Conservation (phyloP, 2,329 filamentous ascomycete genomes). For the Stylonectria norvegica region DNA sequence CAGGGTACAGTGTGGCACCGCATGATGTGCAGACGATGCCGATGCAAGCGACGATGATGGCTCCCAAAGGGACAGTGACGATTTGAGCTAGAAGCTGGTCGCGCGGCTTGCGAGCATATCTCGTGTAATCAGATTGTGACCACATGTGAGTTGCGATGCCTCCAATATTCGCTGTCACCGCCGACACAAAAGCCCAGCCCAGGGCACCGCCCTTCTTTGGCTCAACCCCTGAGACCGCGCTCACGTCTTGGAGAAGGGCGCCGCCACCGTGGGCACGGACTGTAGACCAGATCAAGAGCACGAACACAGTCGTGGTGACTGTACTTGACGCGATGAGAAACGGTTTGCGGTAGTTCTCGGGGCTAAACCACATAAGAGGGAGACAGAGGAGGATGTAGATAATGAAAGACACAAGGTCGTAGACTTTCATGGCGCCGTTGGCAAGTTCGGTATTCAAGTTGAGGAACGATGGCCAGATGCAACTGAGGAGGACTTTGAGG, state of each 20-base stretch:
- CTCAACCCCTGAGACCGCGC: slow-evolving; percentile 10
- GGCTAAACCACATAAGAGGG: slow-evolving; percentile 25
- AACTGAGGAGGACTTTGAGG: slow-evolving; percentile 19
- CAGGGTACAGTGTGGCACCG: slow-evolving; percentile 23
- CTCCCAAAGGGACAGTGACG: slow-evolving; percentile 21
- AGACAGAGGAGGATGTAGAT: slow-evolving; percentile 24
- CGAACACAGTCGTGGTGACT: slow-evolving; percentile 27
- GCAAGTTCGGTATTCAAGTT: not conserved
- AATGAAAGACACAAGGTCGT: slow-evolving; percentile 22
- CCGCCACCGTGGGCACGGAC: slow-evolving; percentile 26
- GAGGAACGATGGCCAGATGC: slow-evolving; percentile 22
- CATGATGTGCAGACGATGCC: slow-evolving; percentile 31
- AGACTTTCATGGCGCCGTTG: slow-evolving; percentile 5
- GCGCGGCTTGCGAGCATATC: slow-evolving; percentile 27
- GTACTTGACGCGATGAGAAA: slow-evolving; percentile 22
- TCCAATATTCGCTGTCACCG: slow-evolving; percentile 28
- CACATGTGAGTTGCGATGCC: slow-evolving; percentile 29
- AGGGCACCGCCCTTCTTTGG: slow-evolving; percentile 17
- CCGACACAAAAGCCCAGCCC: slow-evolving; percentile 27
- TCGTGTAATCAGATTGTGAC: slow-evolving; percentile 30
- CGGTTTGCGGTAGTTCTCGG: slow-evolving; percentile 24
- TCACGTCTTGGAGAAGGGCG: slow-evolving; percentile 21
- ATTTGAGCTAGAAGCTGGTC: slow-evolving; percentile 28
- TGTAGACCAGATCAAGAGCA: slow-evolving; percentile 29
- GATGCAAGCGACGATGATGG: slow-evolving; percentile 23